Percentiles rank a stretch among this genome's conserved stretches.
These are phyloP conservation scores for Albugo candida DNA, from an alignment of 352 stramenopile species.

Conservation along the genomic window DNA sequence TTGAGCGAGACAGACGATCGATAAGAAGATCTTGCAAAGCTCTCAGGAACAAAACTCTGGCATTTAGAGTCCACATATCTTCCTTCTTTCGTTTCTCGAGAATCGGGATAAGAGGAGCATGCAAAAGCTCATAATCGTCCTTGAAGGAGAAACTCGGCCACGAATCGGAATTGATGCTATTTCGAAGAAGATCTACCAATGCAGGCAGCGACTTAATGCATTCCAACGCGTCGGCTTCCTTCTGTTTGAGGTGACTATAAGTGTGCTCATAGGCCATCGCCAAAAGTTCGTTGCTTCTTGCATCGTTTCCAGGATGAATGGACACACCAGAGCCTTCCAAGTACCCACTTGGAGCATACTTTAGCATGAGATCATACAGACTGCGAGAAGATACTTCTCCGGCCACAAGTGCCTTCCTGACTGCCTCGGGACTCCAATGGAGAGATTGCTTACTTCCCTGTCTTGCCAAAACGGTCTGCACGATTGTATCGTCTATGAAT, in stretches of 20 bases:
- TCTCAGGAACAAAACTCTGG: conserved; percentile 42
- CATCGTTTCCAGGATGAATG: conserved; percentile 14
- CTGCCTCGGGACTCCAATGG: conserved; percentile 35
- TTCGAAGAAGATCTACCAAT: conserved; percentile 37
- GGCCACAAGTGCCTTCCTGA: conserved; percentile 32
- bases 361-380: conserved; percentile 46
- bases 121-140: conserved; percentile 34
- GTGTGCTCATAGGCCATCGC: conserved; percentile 47
- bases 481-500: conserved; percentile 37
- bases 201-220: conserved; percentile 36
- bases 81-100: conserved; percentile 21
- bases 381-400: conserved; percentile 41
- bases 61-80: conserved; percentile 12
- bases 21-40: conserved; percentile 77
- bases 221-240: conserved; percentile 48
- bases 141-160: conserved; percentile 40
- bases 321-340: conserved; percentile 24
- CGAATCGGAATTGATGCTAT: conserved; percentile 33
- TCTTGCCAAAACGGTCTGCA: conserved; percentile 42
- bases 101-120: conserved; percentile 44
- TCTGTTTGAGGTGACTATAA: conserved; percentile 31
- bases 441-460: conserved; percentile 26
- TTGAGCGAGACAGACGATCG: conserved; percentile 43
- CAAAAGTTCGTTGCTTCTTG: conserved; percentile 24
- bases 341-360: conserved; percentile 29